Percentiles rank a stretch among this genome's conserved stretches.
Evolutionary conservation across 805 yeast species (phyloP).

Genomic region (Wickerhamiella allomyrinae): DNA sequence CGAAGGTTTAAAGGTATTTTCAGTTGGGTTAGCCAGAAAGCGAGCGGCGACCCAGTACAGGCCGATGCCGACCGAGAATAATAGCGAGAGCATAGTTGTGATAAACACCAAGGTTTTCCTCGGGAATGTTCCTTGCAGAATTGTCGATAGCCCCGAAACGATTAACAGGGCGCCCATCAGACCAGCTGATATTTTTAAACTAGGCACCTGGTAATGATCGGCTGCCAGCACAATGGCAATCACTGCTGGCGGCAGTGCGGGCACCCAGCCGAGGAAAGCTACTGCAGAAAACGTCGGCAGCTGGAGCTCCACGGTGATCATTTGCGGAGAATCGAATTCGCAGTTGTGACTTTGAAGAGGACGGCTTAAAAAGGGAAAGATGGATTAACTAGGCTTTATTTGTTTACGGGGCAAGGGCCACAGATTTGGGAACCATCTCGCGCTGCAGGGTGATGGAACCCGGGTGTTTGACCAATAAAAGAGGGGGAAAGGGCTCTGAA

Average conservation of each 20-base stretch:
- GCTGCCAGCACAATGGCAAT: constrained; percentile 11
- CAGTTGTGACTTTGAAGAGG: too few species aligned
- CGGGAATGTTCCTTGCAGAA: constrained; percentile 7
- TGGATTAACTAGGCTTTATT: too few species aligned
- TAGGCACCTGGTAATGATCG: constrained; percentile 1
- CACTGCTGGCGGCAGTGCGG: constrained; percentile 5
- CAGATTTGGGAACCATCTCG: too few species aligned
- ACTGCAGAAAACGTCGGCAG: constrained; percentile 18
- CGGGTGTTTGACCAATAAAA: too few species aligned
- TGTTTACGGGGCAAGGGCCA: neutral
- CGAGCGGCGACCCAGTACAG: constrained; percentile 10
- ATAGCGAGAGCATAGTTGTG: neutral
- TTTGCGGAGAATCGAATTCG: too few species aligned
- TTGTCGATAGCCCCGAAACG: neutral
- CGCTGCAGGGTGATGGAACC: too few species aligned
- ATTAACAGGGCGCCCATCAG: constrained; percentile 7
- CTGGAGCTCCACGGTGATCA: constrained; percentile 18
- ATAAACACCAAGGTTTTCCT: neutral
- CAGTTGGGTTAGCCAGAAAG: neutral
- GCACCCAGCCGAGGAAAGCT: constrained; percentile 8
- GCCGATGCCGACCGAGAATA: constrained; percentile 8
- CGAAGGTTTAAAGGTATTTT: neutral
- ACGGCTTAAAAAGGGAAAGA: too few species aligned
- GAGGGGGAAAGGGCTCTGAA: too few species aligned
- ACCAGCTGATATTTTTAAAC: constrained; percentile 10